Evolutionary conservation across 2,329 filamentous ascomycete genomes (phyloP), one percentile per base, ranked within the genome.

Genomic region (Trichoderma sp.): DNA sequence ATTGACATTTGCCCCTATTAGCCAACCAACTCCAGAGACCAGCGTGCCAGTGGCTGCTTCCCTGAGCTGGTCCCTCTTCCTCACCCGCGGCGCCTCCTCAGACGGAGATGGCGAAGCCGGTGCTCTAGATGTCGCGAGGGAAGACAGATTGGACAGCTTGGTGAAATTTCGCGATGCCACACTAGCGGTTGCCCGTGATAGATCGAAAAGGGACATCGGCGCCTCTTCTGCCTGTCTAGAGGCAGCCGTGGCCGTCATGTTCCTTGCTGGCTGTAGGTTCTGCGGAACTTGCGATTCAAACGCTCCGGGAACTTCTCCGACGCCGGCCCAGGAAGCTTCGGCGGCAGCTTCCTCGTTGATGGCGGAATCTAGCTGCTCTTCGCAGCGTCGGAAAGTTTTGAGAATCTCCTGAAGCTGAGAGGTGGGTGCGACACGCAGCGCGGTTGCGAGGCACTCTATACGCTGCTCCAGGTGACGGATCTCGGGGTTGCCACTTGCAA

Each of bases 391-490:
- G 83, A 91, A 96, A 1, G 88, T 89, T 60, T 88, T 89, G 3
- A 96, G 81, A 16, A 96, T 91, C 72, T 93, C 91, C 69, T 91
- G 89, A 0, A 96, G 84, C 14, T 91, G 88, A 0, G 85, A 81
- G 0, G 88, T 81, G 1, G 92, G 93, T 0, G 92, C 91, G 60
- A 94, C 86, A 10, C 92, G 86, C 21, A 96, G 83, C 1, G 93
- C 91, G 14, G 91, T 89, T 1, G 91, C 89, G 2, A 96, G 83
- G 46, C 94, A 91, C 74, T 95, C 93, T 76, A 94, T 92, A 26
- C 92, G 88, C 76, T 95, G 92, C 74, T 95, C 91, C 1, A 96
- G 82, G 72, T 92, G 89, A 34, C 91, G 86, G 64, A 96, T 86
- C 69, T 89, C 83, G 30, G 83, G 80, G 78, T 89, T 86, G 73